These are phyloP conservation scores for Mortierella sp. DNA, from an alignment of 371 early-diverging fungal species.

Conservation along the genomic window DNA sequence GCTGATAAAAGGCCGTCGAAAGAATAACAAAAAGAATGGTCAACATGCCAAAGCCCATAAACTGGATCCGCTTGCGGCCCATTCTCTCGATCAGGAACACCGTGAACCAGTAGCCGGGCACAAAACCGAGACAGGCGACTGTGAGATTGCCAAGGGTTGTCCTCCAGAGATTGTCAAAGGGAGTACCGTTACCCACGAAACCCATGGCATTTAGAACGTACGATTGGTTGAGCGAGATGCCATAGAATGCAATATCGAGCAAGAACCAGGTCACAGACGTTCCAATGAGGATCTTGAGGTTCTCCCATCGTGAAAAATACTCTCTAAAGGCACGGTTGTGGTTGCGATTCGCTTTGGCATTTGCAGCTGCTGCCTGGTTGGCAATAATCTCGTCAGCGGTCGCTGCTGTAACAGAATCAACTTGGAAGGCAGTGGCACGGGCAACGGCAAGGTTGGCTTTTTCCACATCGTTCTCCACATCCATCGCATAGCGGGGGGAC, in stretches of 20 bases:
- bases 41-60: constrained; percentile 73
- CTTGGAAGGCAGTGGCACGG: neutral
- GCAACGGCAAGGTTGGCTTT: constrained; percentile 16
- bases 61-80: constrained; percentile 79
- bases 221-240: constrained; percentile 65
- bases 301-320: constrained; percentile 62
- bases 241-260: constrained; percentile 73
- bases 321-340: constrained; percentile 48
- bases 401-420: constrained; percentile 1
- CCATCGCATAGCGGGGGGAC: constrained; percentile 71
- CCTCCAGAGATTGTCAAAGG: constrained; percentile 57
- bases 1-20: constrained; percentile 58
- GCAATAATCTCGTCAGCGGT: constrained; percentile 5
- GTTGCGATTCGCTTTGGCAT: constrained; percentile 6
- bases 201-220: constrained; percentile 61
- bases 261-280: constrained; percentile 64
- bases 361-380: constrained; percentile 8
- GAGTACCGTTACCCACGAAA: constrained; percentile 46
- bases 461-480: constrained; percentile 61
- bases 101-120: constrained; percentile 78
- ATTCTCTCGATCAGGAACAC: constrained; percentile 74
- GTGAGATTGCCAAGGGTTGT: constrained; percentile 67
- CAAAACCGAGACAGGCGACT: constrained; percentile 64
- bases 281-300: constrained; percentile 61
- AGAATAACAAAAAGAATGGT: constrained; percentile 68